Evolutionary conservation across 805 yeast species (phyloP).

Genomic region (Lipomyces chichibuensis): DNA sequence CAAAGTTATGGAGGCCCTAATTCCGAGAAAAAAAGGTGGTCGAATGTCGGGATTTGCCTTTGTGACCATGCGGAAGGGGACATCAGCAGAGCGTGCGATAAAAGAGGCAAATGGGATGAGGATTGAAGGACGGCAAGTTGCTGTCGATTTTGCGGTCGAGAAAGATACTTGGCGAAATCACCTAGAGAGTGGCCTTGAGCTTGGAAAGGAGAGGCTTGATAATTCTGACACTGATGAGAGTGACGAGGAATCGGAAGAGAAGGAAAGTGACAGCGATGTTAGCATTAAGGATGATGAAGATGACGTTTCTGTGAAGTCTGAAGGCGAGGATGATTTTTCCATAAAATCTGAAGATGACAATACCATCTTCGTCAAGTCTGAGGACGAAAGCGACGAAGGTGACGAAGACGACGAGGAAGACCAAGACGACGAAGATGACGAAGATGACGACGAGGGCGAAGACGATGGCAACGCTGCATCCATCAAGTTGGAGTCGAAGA

Average conservation of each 20-base stretch:
- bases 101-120: slow-evolving; percentile 73
- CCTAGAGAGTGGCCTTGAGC: slow-evolving; percentile 49
- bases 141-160: slow-evolving; percentile 91
- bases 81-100: slow-evolving; percentile 79
- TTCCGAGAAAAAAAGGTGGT: slow-evolving; percentile 87
- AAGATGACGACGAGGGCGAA: slow-evolving; percentile 29
- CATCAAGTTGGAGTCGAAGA: neutral
- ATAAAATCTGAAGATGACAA: slow-evolving; percentile 42
- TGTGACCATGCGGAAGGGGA: slow-evolving; percentile 80
- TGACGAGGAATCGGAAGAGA: slow-evolving; percentile 43
- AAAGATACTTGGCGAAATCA: slow-evolving; percentile 77
- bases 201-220: slow-evolving; percentile 47
- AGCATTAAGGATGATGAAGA: slow-evolving; percentile 42
- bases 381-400: slow-evolving; percentile 28
- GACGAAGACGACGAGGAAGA: slow-evolving; percentile 1
- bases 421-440: slow-evolving; percentile 5
- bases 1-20: slow-evolving; percentile 81
- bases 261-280: slow-evolving; percentile 43
- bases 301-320: slow-evolving; percentile 28
- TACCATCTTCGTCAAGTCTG: slow-evolving; percentile 41
- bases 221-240: slow-evolving; percentile 46
- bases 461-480: slow-evolving; percentile 36
- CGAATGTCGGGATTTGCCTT: slow-evolving; percentile 94
- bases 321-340: slow-evolving; percentile 25
- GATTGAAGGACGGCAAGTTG: slow-evolving; percentile 87